Evolutionary conservation across 176 grass and related monocot genomes (phyloP).

Genomic region (Ananas comosus): DNA sequence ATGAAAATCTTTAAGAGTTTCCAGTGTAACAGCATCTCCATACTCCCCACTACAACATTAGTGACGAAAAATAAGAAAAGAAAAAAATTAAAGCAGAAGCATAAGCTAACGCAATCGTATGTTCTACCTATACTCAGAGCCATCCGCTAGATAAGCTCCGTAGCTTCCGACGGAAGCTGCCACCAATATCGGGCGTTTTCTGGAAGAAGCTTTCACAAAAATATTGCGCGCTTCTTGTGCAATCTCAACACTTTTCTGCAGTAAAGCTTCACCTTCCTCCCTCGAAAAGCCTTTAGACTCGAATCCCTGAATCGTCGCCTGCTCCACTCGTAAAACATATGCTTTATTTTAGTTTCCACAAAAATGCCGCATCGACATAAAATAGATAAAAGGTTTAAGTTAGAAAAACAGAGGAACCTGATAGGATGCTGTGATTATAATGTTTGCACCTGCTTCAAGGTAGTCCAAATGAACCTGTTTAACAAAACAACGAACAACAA

Average conservation of each 20-base stretch:
- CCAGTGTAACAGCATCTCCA: slow-evolving; percentile 48
- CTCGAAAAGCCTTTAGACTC: slow-evolving; percentile 60
- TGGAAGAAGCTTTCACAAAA: slow-evolving; percentile 36
- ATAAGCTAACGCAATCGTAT: background rate
- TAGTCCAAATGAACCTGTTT: slow-evolving; percentile 92
- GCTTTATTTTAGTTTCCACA: background rate
- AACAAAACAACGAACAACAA: background rate
- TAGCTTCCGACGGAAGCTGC: slow-evolving; percentile 94
- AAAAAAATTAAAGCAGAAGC: slow-evolving; percentile 7
- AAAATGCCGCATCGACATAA: background rate
- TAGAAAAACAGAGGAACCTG: slow-evolving; percentile 39
- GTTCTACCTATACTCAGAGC: slow-evolving; percentile 84
- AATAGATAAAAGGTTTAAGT: background rate
- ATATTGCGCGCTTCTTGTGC: slow-evolving; percentile 68
- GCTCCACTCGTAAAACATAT: slow-evolving; percentile 11
- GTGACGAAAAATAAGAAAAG: slow-evolving; percentile 17
- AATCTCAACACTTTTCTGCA: slow-evolving; percentile 71
- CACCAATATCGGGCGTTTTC: slow-evolving; percentile 52
- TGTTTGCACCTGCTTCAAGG: slow-evolving; percentile 74
- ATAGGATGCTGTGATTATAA: slow-evolving; percentile 88
- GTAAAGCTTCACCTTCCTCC: slow-evolving; percentile 53
- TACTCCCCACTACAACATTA: slow-evolving; percentile 63
- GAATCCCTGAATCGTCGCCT: slow-evolving; percentile 95
- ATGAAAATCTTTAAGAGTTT: slow-evolving; percentile 87
- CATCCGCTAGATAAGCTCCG: slow-evolving; percentile 95